phyloP scores from a whole-genome alignment of 495 filamentous ascomycete species.

The Annulohypoxylon stygium region DNA sequence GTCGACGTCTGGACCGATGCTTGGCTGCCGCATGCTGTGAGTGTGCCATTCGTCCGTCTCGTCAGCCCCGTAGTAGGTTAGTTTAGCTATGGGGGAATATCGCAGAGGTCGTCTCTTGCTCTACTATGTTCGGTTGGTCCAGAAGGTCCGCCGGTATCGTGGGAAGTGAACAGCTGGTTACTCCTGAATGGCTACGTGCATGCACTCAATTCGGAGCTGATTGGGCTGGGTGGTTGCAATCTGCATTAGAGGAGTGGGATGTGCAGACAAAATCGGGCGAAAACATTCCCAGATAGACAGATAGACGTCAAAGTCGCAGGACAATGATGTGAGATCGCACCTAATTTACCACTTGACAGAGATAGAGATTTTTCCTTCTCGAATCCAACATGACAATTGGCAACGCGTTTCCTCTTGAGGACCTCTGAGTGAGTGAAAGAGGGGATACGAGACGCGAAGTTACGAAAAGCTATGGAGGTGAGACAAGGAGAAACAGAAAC shows the following conservation, averaged over 20 bases:
- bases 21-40: conserved; percentile 51
- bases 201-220: conserved; percentile 48
- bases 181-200: conserved; percentile 54
- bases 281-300: conserved; percentile 51
- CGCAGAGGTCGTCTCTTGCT: conserved; percentile 47
- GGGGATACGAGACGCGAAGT: conserved; percentile 38
- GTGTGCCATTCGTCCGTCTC: conserved; percentile 59
- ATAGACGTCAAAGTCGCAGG: conserved; percentile 47
- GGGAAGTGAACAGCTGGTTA: conserved; percentile 52
- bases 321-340: conserved; percentile 49
- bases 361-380: neutral
- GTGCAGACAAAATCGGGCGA: conserved; percentile 53
- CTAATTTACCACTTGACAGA: conserved; percentile 34
- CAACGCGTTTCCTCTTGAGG: conserved; percentile 15
- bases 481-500: conserved; percentile 30
- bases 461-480: conserved; percentile 29
- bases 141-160: conserved; percentile 50
- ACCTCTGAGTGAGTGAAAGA: neutral
- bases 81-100: conserved; percentile 35
- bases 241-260: conserved; percentile 55
- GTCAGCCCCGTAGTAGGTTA: conserved; percentile 53
- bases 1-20: conserved; percentile 52
- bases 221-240: conserved; percentile 48
- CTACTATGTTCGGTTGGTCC: conserved; percentile 46
- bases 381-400: conserved; percentile 37